These are phyloP conservation scores for Pestalotiopsis sp. DNA, from an alignment of 2,329 filamentous ascomycete genomes.

Conservation along the genomic window DNA sequence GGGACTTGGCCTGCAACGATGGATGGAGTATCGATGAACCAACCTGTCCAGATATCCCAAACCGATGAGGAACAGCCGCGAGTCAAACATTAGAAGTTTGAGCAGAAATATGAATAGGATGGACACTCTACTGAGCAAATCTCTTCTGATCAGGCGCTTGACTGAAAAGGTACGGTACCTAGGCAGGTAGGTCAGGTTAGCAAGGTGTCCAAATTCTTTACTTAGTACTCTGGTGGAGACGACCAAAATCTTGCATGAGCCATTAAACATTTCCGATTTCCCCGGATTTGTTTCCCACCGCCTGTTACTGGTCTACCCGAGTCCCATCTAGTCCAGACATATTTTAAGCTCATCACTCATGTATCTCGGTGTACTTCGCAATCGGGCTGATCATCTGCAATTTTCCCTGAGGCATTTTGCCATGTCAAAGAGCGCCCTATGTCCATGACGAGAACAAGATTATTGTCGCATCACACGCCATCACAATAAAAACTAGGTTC, in stretches of 20 bases:
- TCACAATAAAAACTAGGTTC: background rate
- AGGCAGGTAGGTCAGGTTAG: background rate
- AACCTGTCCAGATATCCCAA: background rate
- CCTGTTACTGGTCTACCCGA: constrained; percentile 5
- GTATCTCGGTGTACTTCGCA: background rate
- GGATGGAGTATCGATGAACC: background rate
- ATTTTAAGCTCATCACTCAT: background rate
- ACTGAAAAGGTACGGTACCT: background rate
- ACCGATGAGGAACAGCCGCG: background rate
- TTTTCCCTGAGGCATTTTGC: background rate
- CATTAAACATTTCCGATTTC: constrained; percentile 1
- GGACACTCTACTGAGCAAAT: background rate
- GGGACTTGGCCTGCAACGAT: background rate
- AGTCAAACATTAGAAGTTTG: background rate
- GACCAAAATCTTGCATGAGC: background rate
- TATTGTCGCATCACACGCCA: background rate
- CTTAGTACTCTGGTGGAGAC: background rate
- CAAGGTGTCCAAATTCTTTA: background rate
- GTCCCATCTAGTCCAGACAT: background rate
- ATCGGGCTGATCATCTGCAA: background rate
- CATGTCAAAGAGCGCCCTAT: background rate
- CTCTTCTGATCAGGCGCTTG: background rate
- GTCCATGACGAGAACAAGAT: background rate
- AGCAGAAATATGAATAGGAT: background rate
- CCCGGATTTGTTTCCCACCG: constrained; percentile 7